Base-by-base conservation (phyloP, 2,329 filamentous ascomycete genomes). In the Cordyceps tenuipes region DNA sequence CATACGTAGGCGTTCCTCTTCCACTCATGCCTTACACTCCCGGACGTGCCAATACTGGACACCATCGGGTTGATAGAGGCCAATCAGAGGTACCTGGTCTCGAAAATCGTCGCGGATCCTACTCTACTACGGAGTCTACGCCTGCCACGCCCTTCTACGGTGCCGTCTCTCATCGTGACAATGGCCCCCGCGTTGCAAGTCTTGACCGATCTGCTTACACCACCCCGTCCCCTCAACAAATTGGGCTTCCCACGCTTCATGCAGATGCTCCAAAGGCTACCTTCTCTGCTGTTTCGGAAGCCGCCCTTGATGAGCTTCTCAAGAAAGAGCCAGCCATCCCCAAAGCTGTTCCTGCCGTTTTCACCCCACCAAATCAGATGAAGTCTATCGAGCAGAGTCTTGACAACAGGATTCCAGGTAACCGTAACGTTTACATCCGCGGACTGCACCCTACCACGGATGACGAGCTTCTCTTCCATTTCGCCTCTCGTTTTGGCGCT, bases 391-490 rank as follows among this genome's bases (percentile, higher is more conserved):
- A 96, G 64, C 92, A 96, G 73, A 96, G 92, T 70, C 80, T 99
- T 53, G 90, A 96, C 75, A 97, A 97, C 69, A 89, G 91, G 62
- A 94, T 87, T 61, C 78, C 89, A 52, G 92, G 92, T 49, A 96
- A 97, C 70, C 94, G 91, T 64, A 99, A 99, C 69, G 93, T 99
- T 65, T 99, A 99, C 78, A 97, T 99, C 64, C 90, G 94, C 63
- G 95, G 95, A 19, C 87, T 99, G 63, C 89, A 96, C 64, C 93
- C 94, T 0, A 93, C 95, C 67, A 99, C 93, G 0, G 94, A 95
- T 53, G 94, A 99, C 69, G 89, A 95, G 54, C 87, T 95, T 70
- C 79, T 99, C 19, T 83, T 89, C 67, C 80, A 81, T 48, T 97
- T 94, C 76, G 88, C 93, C 48, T 81, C 84, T 66, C 89, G 93